Evolutionary conservation across 2,329 filamentous ascomycete genomes (phyloP), one percentile per base, ranked within the genome.

Genomic region (Teratosphaeria epicoccoides): DNA sequence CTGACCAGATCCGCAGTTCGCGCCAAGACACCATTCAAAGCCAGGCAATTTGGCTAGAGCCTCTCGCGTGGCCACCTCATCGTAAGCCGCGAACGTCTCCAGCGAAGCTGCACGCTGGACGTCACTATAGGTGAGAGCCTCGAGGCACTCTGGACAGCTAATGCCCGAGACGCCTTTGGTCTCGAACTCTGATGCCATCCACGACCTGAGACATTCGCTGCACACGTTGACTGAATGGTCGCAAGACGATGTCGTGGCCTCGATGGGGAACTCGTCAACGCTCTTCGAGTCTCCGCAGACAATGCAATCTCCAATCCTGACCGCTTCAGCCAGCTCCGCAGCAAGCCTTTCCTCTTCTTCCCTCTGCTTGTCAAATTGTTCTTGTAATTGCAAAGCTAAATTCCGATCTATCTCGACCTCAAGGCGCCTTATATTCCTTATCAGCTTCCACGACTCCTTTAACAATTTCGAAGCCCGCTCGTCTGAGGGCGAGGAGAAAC

Each of bases 21-120:
- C 65, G 6, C 54, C 52, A 1, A 78, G 70, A 57, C 79, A 83
- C 74, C 76, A 80, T 12, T 72, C 62, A 56, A 80, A 82, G 26
- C 72, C 72, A 0, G 70, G 65, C 1, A 73, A 64, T 20, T 66
- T 60, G 17, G 71, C 68, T 49, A 80, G 65, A 10, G 70, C 71
- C 10, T 70, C 69, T 17, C 73, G 68, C 2, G 73, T 65, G 5
- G 71, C 63, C 28, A 78, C 63, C 1, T 60, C 65, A 48, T 77
- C 72, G 54, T 78, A 79, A 68, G 67, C 69, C 9, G 65, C 61
- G 51, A 77, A 77, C 0, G 71, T 71, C 4, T 71, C 66, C 0
- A 61, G 47, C 14, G 73, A 69, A 1, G 77, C 76, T 49, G 71
- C 73, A 0, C 65, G 64, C 52, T 71, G 67, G 2, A 82, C 68